Evolutionary conservation across 2,329 filamentous ascomycete species (phyloP).

Genomic region (Annulohypoxylon truncatum): DNA sequence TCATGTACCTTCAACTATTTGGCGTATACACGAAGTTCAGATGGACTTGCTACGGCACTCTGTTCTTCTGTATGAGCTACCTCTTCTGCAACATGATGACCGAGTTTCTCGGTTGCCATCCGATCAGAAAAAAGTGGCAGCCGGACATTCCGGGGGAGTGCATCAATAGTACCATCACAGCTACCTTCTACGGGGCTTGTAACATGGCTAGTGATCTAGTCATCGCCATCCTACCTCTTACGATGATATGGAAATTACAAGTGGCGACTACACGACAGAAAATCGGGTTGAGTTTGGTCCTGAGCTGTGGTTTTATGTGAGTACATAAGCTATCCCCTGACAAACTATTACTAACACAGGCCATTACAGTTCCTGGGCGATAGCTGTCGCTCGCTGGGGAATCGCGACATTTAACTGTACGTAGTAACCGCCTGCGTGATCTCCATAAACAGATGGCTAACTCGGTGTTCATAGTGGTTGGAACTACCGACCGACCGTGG

Average conservation of each 20-base stretch:
- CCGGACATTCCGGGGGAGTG: slow-evolving; percentile 35
- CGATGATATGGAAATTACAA: slow-evolving; percentile 42
- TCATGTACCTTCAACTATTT: slow-evolving; percentile 43
- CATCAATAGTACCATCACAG: slow-evolving; percentile 34
- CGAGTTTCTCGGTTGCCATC: slow-evolving; percentile 44
- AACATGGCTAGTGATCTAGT: slow-evolving; percentile 41
- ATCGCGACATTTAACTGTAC: slow-evolving; percentile 39
- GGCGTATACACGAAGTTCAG: slow-evolving; percentile 38
- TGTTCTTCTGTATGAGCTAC: slow-evolving; percentile 60
- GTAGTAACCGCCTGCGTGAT: not conserved
- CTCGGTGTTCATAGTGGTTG: slow-evolving; percentile 16
- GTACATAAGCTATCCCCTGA: not conserved
- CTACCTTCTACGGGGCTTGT: slow-evolving; percentile 40
- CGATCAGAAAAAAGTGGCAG: slow-evolving; percentile 43
- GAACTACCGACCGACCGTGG: slow-evolving; percentile 38
- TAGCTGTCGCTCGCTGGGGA: slow-evolving; percentile 40
- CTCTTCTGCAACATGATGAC: slow-evolving; percentile 69
- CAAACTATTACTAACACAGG: slow-evolving; percentile 7
- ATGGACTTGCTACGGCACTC: slow-evolving; percentile 37
- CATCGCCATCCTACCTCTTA: slow-evolving; percentile 43
- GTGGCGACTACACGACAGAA: slow-evolving; percentile 39
- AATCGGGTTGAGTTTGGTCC: slow-evolving; percentile 38
- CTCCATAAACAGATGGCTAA: slow-evolving; percentile 7
- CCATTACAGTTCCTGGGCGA: slow-evolving; percentile 37
- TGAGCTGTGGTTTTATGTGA: slow-evolving; percentile 43